phyloP scores from a whole-genome alignment of 805 yeast species.

The Candida dajiaensis region DNA sequence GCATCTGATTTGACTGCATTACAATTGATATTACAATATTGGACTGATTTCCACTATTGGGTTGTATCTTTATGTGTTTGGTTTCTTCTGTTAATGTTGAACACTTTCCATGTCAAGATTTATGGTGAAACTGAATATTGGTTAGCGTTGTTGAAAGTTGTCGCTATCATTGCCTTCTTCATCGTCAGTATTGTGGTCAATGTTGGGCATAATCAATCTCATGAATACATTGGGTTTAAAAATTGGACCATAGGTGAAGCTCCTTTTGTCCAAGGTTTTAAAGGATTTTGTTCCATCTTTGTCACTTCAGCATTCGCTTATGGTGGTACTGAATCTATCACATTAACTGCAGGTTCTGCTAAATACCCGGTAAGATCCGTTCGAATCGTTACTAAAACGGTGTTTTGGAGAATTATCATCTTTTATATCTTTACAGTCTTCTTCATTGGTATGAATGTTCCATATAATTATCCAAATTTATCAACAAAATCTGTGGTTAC shows the following conservation, averaged over 20 bases:
- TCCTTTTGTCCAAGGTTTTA: slow-evolving; percentile 42
- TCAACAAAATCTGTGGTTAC: slow-evolving; percentile 55
- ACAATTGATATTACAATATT: slow-evolving; percentile 50
- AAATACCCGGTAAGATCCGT: slow-evolving; percentile 46
- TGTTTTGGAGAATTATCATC: slow-evolving; percentile 48
- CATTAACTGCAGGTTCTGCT: slow-evolving; percentile 53
- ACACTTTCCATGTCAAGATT: slow-evolving; percentile 45
- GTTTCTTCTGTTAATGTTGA: slow-evolving; percentile 39
- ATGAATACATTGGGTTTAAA: slow-evolving; percentile 44
- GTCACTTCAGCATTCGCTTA: slow-evolving; percentile 53
- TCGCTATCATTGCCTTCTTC: slow-evolving; percentile 53
- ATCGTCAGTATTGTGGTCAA: slow-evolving; percentile 44
- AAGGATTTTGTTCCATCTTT: slow-evolving; percentile 44
- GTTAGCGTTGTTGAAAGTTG: slow-evolving; percentile 59
- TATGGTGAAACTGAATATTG: slow-evolving; percentile 60
- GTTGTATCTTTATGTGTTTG: slow-evolving; percentile 54
- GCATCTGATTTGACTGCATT: slow-evolving; percentile 53
- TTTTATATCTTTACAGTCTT: slow-evolving; percentile 43
- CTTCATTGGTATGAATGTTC: slow-evolving; percentile 48
- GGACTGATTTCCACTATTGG: slow-evolving; percentile 40
- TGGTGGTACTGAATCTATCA: slow-evolving; percentile 54
- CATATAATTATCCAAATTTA: slow-evolving; percentile 40
- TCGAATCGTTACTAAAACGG: slow-evolving; percentile 48
- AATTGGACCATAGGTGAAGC: slow-evolving; percentile 53
- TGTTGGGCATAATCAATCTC: slow-evolving; percentile 36